These are phyloP conservation scores for Crithidia expoeki DNA, from an alignment of 208 protist genomes.

Conservation along the genomic window DNA sequence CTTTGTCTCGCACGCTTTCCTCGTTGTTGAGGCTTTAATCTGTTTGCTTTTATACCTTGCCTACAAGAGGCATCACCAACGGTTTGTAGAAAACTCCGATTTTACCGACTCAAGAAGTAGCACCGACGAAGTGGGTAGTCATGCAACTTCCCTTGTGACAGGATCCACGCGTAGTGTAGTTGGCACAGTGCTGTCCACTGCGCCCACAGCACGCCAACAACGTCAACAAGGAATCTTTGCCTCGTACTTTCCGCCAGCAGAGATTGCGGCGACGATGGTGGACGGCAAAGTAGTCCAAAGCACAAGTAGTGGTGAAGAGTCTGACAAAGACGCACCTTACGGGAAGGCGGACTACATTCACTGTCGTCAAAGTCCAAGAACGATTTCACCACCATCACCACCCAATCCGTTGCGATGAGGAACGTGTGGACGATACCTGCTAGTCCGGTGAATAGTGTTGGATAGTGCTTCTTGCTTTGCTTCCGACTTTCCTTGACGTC, in stretches of 20 bases:
- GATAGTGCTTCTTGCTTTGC: too few relatives aligned
- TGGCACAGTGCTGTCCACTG: constrained; percentile 2
- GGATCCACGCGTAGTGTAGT: not conserved
- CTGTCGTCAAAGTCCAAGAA: not conserved
- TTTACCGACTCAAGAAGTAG: not conserved
- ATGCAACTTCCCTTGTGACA: not conserved
- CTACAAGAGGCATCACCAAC: not conserved
- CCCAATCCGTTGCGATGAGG: not conserved
- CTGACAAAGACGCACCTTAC: not conserved
- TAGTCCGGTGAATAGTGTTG: too few relatives aligned
- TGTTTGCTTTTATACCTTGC: not conserved
- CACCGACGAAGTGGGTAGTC: not conserved
- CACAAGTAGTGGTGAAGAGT: not conserved
- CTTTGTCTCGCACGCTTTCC: not conserved
- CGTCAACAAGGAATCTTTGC: not conserved
- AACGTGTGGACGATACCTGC: too few relatives aligned
- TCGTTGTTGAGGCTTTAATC: not conserved
- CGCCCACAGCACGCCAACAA: not conserved
- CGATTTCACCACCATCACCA: not conserved
- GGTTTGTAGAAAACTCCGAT: not conserved
- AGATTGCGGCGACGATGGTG: constrained; percentile 3
- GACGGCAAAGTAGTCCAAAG: too few relatives aligned
- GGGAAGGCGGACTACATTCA: constrained; percentile 10
- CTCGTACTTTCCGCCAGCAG: constrained; percentile 6
- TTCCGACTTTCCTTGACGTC: too few relatives aligned